Base-by-base conservation (phyloP, 2,329 filamentous ascomycete species). In the Cytospora schulzeri region DNA sequence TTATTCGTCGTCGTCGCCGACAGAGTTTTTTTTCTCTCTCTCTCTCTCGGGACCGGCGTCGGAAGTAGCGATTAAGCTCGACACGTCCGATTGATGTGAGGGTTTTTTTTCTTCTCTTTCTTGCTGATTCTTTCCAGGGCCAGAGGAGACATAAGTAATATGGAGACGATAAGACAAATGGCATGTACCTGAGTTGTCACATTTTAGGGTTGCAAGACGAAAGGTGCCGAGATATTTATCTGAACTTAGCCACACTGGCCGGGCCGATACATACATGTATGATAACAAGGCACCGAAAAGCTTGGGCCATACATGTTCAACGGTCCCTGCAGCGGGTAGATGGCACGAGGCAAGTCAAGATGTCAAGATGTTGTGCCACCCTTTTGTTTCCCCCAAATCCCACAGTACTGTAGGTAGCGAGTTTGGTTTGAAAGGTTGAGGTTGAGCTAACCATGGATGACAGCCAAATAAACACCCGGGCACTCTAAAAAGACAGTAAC, bases 21-120 rank as follows among this genome's bases (percentile, higher is more conserved):
- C 41, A 48, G 41, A 33, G n/a, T 41, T 57, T 56, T 33, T 55
- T 51, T 52, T 24, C 41, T 62, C 38, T 15, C 12, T 35, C 33
- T 35, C 11, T 15, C 33, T 15, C 11, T 41, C 17, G 19, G 38
- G 17, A 15, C 38, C 17, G 38, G 38, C 38, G 15, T 41, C 38
- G 17, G 38, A 41, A 41, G 17, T 19, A 41, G 17, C 12, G 38
- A 3, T 41, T 4, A 6, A 41, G 38, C 38, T 35, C 33, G 33
- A 35, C 33, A 35, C 12, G 11, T 35, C 33, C 33, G 4, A 15
- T 14, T 15, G 33, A 35, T 3, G 33, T 35, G 14, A 35, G 12
- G 2, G 12, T 35, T 11, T 35, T 35, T 12, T 35, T 14, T 12
- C 11, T 31, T 12, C 31, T 35, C 11, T 14, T 14, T 35, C 31